phyloP scores from a whole-genome alignment of 129 eudicot species.

The Scalesia atractyloides region DNA sequence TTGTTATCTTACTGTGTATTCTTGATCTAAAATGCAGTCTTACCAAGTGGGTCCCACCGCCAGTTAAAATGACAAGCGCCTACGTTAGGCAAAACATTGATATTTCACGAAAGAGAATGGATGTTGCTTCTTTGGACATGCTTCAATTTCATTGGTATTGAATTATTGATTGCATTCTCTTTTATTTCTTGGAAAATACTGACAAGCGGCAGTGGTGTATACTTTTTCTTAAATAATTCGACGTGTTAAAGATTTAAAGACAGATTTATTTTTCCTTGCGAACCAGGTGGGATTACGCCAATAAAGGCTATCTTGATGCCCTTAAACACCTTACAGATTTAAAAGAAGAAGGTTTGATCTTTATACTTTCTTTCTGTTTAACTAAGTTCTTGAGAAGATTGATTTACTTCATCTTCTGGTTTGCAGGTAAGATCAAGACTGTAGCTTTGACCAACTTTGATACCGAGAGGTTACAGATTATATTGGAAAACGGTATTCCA shows the following conservation, averaged over 20 bases:
- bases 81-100: conserved; percentile 77
- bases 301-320: conserved; percentile 95
- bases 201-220: not conserved
- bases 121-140: conserved; percentile 95
- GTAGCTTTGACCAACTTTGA: conserved; percentile 98
- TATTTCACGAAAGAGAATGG: conserved; percentile 94
- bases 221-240: not conserved
- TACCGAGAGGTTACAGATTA: conserved; percentile 74
- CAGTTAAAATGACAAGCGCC: conserved; percentile 94
- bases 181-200: not conserved
- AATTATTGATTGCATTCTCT: conserved; percentile 26
- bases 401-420: conserved; percentile 36
- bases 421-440: conserved; percentile 95
- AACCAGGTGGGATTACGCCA: conserved; percentile 99
- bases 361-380: conserved; percentile 18
- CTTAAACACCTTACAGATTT: conserved; percentile 93
- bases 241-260: not conserved
- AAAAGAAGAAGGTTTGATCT: conserved; percentile 81
- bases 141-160: conserved; percentile 97
- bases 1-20: conserved; percentile 11
- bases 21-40: conserved; percentile 57
- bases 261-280: not conserved
- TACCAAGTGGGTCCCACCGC: conserved; percentile 99
- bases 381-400: conserved; percentile 28
- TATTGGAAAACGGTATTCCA: conserved; percentile 92